A percentile compares a stretch with the other conserved stretches of the same genome.
phyloP scores from a whole-genome alignment of 2,329 filamentous ascomycete species.

The Aspergillus sp. region DNA sequence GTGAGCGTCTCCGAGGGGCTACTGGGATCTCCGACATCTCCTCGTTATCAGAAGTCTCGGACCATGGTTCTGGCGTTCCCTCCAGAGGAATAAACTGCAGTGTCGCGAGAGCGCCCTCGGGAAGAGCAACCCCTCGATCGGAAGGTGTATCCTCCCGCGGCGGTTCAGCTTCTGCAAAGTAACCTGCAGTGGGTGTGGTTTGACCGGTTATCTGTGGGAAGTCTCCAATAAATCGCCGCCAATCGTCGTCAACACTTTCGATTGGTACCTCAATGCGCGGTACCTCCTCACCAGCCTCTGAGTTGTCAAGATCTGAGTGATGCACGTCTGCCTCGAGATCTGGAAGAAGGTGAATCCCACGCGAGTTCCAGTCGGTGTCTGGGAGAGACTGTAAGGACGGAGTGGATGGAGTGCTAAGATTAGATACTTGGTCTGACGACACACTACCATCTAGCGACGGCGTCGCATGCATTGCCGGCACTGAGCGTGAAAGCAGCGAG shows the following conservation, averaged over 20 bases:
- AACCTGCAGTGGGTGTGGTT: slow-evolving; percentile 20
- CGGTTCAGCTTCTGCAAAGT: slow-evolving; percentile 17
- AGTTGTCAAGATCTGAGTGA: slow-evolving; percentile 23
- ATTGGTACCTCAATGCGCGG: slow-evolving; percentile 38
- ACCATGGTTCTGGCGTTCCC: slow-evolving; percentile 40
- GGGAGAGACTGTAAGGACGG: slow-evolving; percentile 65
- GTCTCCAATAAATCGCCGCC: slow-evolving; percentile 52
- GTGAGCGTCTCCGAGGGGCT: slow-evolving; percentile 47
- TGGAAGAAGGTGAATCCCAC: slow-evolving; percentile 34
- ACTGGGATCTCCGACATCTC: slow-evolving; percentile 62
- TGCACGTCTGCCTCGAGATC: slow-evolving; percentile 34
- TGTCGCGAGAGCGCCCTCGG: slow-evolving; percentile 76
- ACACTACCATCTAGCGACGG: slow-evolving; percentile 89
- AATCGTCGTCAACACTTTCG: slow-evolving; percentile 52
- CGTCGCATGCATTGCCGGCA: slow-evolving; percentile 75
- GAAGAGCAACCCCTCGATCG: slow-evolving; percentile 65
- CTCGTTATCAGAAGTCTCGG: slow-evolving; percentile 49
- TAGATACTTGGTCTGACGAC: slow-evolving; percentile 82
- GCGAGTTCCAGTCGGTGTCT: slow-evolving; percentile 61
- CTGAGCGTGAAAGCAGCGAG: slow-evolving; percentile 67
- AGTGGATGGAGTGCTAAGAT: slow-evolving; percentile 79
- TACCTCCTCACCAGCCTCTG: slow-evolving; percentile 26
- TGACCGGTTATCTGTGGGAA: slow-evolving; percentile 40
- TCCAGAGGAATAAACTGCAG: slow-evolving; percentile 70
- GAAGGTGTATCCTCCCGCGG: slow-evolving; percentile 32